phyloP scores from a whole-genome alignment of 371 early-diverging fungal genomes.

The Cokeromyces recurvatus region DNA sequence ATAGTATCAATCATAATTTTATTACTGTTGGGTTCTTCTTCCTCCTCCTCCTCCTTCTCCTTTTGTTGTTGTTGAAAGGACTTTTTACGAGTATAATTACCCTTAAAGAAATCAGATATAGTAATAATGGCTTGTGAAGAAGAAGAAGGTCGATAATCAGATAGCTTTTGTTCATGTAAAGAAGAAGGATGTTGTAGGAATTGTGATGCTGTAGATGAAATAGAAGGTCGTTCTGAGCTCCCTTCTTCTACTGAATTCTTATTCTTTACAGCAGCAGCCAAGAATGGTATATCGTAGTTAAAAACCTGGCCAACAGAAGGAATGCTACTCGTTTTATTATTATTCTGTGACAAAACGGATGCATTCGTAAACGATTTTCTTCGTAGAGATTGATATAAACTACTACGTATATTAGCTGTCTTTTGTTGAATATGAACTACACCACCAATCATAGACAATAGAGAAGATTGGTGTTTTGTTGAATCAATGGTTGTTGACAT shows the following conservation, averaged over 20 bases:
- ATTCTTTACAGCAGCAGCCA: neutral
- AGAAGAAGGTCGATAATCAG: slow-evolving; percentile 5
- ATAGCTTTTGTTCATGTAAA: slow-evolving; percentile 9
- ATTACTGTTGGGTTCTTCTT: slow-evolving; percentile 7
- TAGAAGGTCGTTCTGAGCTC: no score
- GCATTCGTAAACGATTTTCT: slow-evolving; percentile 23
- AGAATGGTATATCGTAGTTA: no score
- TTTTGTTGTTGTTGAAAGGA: neutral
- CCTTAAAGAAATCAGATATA: no score
- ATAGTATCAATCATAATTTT: slow-evolving; percentile 16
- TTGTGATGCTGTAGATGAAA: slow-evolving; percentile 8
- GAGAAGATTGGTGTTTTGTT: slow-evolving; percentile 3
- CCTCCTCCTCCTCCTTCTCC: no score
- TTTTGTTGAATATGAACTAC: slow-evolving; percentile 18
- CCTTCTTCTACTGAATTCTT: no score
- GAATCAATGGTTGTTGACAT: slow-evolving; percentile 14
- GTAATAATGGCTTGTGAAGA: neutral
- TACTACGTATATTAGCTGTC: slow-evolving; percentile 26
- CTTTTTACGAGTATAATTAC: slow-evolving; percentile 6
- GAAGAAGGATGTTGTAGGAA: slow-evolving; percentile 1
- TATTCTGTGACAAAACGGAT: no score
- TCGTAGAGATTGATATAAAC: slow-evolving; percentile 29
- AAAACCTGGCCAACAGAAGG: slow-evolving; percentile 7
- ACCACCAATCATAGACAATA: slow-evolving; percentile 11
- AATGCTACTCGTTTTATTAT: neutral